Evolutionary conservation across 345 rosid species (phyloP), one percentile per base, ranked within the genome.

Genomic region (Trapa bicornis): DNA sequence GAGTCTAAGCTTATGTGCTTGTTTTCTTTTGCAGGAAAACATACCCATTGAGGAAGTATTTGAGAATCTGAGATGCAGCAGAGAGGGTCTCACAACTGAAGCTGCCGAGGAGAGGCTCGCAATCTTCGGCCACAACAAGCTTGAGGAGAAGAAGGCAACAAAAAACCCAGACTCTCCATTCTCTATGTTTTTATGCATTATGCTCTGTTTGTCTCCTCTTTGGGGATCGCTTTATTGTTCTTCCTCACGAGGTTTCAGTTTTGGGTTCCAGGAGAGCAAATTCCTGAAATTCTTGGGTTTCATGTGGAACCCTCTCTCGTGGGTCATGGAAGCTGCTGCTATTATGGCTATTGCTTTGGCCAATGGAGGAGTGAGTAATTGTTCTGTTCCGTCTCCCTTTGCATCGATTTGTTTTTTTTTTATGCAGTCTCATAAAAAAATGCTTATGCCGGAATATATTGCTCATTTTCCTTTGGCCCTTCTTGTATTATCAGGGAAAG

Each of bases 321-420:
- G 97, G 99, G 99, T 93, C 65, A 93, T 93, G 97, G 99, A 93
- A 77, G 96, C 96, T 73, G 99, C 99, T 71, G 99, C 99, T 43
- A 81, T 93, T 61, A 93, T 93, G 99, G 97, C 99, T 62, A 91
- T 93, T 83, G 96, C 92, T 67, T 96, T 93, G 80, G 99, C 99
- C 63, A 93, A 93, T 71, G 99, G 97, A 85, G 99, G 99, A 80
- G 97, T 88, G 71, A 82, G 95, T 67, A n/a, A 37, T 75, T 50
- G 36, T 39, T 57, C 4, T 64, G 12, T 45, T 45, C 48, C 13
- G 48, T 7, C 45, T 45, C 43, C 29, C 42, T 61, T 38, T 8
- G 57, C 61, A 13, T 41, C 66, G 22, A 50, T 12, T 56, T 32
- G 7, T 41, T 41, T 41, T 41, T 3, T 41, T 41, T 37, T 16